Conservation (phyloP, 1,139 yeast genomes). For the Candida albicans region DNA sequence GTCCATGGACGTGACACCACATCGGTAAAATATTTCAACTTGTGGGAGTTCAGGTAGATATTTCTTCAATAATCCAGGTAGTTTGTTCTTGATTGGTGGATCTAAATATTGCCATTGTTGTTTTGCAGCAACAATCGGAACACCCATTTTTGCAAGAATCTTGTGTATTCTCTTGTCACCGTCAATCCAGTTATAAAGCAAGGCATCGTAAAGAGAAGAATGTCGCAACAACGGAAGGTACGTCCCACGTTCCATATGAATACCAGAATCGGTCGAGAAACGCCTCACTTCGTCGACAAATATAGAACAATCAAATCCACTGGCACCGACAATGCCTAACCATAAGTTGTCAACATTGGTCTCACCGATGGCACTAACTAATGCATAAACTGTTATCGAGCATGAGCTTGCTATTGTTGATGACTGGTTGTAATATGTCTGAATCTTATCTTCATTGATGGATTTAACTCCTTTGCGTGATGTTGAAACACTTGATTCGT, state of each 20-base stretch:
- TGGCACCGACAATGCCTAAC: conserved; percentile 86
- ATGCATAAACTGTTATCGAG: conserved; percentile 76
- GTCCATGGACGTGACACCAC: conserved; percentile 71
- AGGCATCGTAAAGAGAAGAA: conserved; percentile 91
- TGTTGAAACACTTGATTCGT: conserved; percentile 36
- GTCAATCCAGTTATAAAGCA: conserved; percentile 77
- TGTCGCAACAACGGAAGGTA: conserved; percentile 84
- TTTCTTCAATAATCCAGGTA: conserved; percentile 67
- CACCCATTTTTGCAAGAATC: conserved; percentile 95
- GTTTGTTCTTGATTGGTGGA: conserved; percentile 68
- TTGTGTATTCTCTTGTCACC: conserved; percentile 86
- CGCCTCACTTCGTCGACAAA: conserved; percentile 73
- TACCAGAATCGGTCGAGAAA: conserved; percentile 65
- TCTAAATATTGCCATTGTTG: conserved; percentile 95
- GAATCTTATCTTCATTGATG: conserved; percentile 62
- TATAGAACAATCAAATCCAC: conserved; percentile 6
- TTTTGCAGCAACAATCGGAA: conserved; percentile 81
- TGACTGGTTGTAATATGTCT: conserved; percentile 79
- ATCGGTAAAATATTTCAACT: conserved; percentile 82
- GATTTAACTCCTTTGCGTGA: conserved; percentile 29
- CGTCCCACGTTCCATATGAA: conserved; percentile 79
- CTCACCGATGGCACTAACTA: conserved; percentile 71
- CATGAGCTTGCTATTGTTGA: conserved; percentile 74
- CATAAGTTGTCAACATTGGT: conserved; percentile 65
- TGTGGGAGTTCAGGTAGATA: conserved; percentile 58